Conservation (phyloP, 768 basidiomycete genomes). For the Lentinula raphanica region DNA sequence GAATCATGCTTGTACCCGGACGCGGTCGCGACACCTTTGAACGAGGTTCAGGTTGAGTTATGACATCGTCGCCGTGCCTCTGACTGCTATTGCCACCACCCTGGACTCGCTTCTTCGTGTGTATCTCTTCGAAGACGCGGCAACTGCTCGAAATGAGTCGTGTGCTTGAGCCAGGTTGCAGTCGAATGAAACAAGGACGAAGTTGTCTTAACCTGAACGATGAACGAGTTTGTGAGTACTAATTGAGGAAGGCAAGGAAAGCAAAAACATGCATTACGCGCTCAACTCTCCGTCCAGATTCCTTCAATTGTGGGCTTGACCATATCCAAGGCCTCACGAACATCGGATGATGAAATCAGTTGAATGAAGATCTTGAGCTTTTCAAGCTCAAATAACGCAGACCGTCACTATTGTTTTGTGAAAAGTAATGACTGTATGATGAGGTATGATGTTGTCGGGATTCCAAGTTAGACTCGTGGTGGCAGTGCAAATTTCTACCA, state of each 20-base stretch:
- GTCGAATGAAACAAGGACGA: background rate
- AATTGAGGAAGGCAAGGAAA: background rate
- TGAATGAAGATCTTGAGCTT: background rate
- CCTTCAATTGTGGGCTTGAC: background rate
- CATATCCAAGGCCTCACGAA: background rate
- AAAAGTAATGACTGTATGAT: too few relatives aligned
- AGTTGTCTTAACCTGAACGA: background rate
- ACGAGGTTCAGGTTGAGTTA: background rate
- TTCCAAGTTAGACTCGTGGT: too few relatives aligned
- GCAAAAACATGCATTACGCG: background rate
- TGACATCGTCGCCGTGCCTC: background rate
- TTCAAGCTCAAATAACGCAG: too few relatives aligned
- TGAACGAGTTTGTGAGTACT: background rate
- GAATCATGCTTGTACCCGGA: background rate
- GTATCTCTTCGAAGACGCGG: background rate
- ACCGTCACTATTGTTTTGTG: too few relatives aligned
- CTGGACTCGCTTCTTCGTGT: background rate
- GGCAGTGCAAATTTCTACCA: too few relatives aligned
- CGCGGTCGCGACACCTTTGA: background rate
- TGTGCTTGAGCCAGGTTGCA: background rate
- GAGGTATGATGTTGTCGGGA: too few relatives aligned
- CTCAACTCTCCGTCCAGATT: background rate
- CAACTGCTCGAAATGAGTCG: background rate
- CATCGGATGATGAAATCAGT: background rate
- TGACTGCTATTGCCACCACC: too few relatives aligned